Evolutionary conservation across 345 rosid genomes (phyloP), one percentile per base, ranked within the genome.

Genomic region (Gossypium anomalum): DNA sequence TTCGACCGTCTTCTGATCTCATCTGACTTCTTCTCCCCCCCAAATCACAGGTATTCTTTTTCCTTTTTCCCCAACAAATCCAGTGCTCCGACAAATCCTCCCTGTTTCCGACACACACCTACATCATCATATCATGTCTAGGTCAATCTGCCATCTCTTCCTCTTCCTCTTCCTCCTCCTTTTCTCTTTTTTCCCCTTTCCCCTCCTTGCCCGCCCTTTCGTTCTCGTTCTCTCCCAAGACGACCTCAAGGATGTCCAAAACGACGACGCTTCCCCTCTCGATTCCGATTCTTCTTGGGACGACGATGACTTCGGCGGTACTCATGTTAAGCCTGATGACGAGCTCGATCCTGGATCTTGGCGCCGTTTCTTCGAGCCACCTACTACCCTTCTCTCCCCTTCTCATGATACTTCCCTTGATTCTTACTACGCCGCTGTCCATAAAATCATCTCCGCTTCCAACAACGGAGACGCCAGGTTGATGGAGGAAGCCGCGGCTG

Each of bases 291-390:
- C 85, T 20, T 38, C 84, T 75, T 25, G 77, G 67, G 87, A 83
- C 63, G 92, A 80, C 48, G 91, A 85, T 65, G 82, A 74, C 58
- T 80, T 70, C n/a, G 58, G 67, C 80, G 73, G 75, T 76, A 29
- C 84, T 75, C 56, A 87, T 72, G 58, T 84, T 81, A 90, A 85
- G 75, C 74, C 96, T 2, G 97, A 90, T 29, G 90, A 91, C 51
- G 89, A 87, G 78, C 93, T 95, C 47, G 98, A 93, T 74, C 97
- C 94, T 15, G 98, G 98, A 10, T 92, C 98, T 1, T 94, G 98
- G 98, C 90, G 94, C 67, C 89, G 91, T 44, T 82, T 93, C 74
- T 89, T 95, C 70, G 99, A 93, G 82, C 92, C 98, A n/a, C 2
- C 47, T 51, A 9, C 86, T 22, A 75, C 79, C 57, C 69, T 85